Percentiles rank a stretch among this genome's conserved stretches.
phyloP scores from a whole-genome alignment of 257 asterid genomes.

The Ballota nigra region DNA sequence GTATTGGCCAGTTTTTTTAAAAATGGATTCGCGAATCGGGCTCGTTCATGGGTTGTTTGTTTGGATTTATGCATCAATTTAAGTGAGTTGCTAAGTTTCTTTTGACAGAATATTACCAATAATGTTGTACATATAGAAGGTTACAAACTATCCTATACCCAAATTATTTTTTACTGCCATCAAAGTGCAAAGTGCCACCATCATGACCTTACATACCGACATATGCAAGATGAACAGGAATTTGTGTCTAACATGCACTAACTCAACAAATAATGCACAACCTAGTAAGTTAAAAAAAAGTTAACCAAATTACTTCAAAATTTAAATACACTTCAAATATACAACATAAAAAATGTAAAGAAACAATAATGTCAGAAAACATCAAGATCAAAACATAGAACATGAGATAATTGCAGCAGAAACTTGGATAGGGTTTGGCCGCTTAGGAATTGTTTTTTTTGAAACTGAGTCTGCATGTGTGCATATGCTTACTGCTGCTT shows the following conservation, averaged over 20 bases:
- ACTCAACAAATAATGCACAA: not conserved
- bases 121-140: not conserved
- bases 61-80: too few species aligned
- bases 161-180: not conserved
- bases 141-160: not conserved
- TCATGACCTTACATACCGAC: not conserved
- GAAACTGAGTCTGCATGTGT: too few species aligned
- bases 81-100: not conserved
- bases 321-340: not conserved
- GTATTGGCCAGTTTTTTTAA: too few species aligned
- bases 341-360: not conserved
- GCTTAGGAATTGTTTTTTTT: too few species aligned
- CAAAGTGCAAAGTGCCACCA: not conserved
- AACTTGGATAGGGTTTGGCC: too few species aligned
- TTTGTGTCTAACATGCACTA: not conserved
- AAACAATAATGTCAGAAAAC: not conserved
- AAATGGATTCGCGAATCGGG: too few species aligned
- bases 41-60: too few species aligned
- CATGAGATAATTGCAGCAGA: not conserved
- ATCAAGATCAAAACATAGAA: not conserved
- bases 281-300: not conserved
- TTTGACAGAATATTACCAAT: not conserved
- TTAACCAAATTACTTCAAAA: slow-evolving; percentile 4
- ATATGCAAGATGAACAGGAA: not conserved
- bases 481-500: too few species aligned